Base-by-base conservation (phyloP, 768 basidiomycete genomes). In the Naematelia encephala region DNA sequence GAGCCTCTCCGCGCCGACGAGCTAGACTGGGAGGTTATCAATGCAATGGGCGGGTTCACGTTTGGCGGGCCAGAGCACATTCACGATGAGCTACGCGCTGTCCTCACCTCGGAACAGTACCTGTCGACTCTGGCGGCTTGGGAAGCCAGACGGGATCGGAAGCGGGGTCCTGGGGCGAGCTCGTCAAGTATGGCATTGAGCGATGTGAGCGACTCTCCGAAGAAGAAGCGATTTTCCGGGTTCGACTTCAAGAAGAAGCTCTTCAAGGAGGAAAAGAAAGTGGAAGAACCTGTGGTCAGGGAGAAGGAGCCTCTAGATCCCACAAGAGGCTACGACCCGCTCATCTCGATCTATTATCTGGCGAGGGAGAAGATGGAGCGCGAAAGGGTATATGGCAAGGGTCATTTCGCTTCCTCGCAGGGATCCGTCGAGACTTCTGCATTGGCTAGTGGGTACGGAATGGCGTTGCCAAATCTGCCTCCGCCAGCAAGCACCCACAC, bases 331-430 rank as follows among this genome's bases (percentile, higher is more conserved):
- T 99, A 91, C 80, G 91, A 97, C 74, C 93, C 91, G 0, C 82
- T 99, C 25, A 83, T 98, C 47, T 91, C 92, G 27, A 97, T 99
- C 79, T 99, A 99, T 77, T 97, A 86, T 80, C 85, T 99, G 19
- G 89, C 93, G 3, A 82, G 90, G 54, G 96, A 99, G 80, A 98
- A 97, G 82, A 81, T 92, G 71, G 92, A 98, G 72, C 82, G 96
- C 55, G 96, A 99, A 67, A 83, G 84, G 52, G 89, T 99, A 5
- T 98, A 93, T 77, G 96, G 94, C 0, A 86, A 87, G 0, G 92
- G 92, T 2, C 86, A 89, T 62, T 99, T 99, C 77, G 96, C 96
- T 1, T 88, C 84, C 54, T 96, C 92, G 0, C 91, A 93, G 73
- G 78, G 92, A 11, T 80, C 79, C 5, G 56, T 81, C 29, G 75